Base-by-base conservation (phyloP, 2,329 filamentous ascomycete genomes). In the Xenosphaeropsis pyriputrescens region DNA sequence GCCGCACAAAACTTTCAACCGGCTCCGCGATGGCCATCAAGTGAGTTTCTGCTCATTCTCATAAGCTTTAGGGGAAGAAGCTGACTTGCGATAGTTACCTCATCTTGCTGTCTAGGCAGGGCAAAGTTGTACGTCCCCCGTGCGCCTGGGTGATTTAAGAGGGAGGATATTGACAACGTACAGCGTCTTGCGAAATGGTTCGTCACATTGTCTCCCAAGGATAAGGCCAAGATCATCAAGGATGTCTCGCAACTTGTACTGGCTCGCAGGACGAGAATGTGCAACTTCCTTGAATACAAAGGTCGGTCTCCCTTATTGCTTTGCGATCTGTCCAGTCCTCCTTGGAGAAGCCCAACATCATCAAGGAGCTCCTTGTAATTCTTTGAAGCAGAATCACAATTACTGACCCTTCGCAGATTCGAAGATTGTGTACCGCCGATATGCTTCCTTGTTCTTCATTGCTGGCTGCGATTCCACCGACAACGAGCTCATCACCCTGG, bases 201-300 rank as follows among this genome's bases (percentile, higher is more conserved):
- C 65, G 93, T 88, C 39, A 98, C 91, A 13, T 73, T 98, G 45
- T 94, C 89, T 29, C 91, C 91, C 46, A 95, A 82, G 64, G 91
- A 98, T 57, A 98, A 98, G 68, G 91, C 89, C 63, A 98, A 98
- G 72, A 96, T 98, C 58, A 89, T 98, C 72, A 98, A 98, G 64
- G 91, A 98, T 70, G 91, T 98, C 54, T 86, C 91, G 43, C 91
- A 96, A 64, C 82, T 96, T 36, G 91, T 98, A 50, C 79, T 98
- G 49, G 91, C 91, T 45, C 77, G 91, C 50, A 77, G 91, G 55
- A 96, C 91, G 42, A 85, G 91, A 59, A 98, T 98, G 91, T 98
- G 91, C 75, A 98, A 98, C 65, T 98, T 98, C 63, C 75, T 98
- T 43, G 91, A 98, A 60, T 98, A 98, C 64, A 98, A 98, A 77